Evolutionary conservation across 2,329 filamentous ascomycete genomes (phyloP), one percentile per base, ranked within the genome.

Genomic region (Exophiala xenobiotica): DNA sequence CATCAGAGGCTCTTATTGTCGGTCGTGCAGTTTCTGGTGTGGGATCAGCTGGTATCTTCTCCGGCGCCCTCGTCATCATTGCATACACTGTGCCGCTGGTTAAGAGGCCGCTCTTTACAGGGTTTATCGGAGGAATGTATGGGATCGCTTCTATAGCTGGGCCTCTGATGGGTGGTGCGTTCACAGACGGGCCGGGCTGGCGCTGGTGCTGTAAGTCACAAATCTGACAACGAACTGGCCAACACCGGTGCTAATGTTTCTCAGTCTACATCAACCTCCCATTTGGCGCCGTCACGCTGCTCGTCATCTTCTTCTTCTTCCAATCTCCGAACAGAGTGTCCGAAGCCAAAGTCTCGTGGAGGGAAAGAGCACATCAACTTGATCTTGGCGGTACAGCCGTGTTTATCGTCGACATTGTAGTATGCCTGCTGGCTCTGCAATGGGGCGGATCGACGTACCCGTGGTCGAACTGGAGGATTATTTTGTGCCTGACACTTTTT

Each of bases 401-500:
- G 8, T 72, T 80, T 49, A 63, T 78, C 2, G 70, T 69, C 0
- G 68, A 69, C 16, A 66, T 75, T 12, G 65, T 78, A 42, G 72
- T 74, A 61, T 59, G 77, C 5, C 67, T 79, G 51, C 65, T 80
- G 1, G 77, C 76, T 0, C 64, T 80, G 3, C 71, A 78, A 46
- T 74, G 69, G 67, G 74, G 74, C 14, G 70, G 74, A 3, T 70
- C 69, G 11, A 71, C 64, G 24, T 71, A 75, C 31, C 33, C 68
- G 1, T 79, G 76, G 77, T 63, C 60, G 20, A 70, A 68, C 55
- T 66, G 64, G 18, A 70, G 68, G 9, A 70, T 79, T 46, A 74
- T 79, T 42, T 70, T 70, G 0, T 66, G 79, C 8, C 72, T 81
- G 20, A 68, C 77, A 1, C 67, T 80, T 2, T 77, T 77, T 51